Percentiles rank a stretch among this genome's conserved stretches.
Evolutionary conservation across 345 rosid genomes (phyloP).

Genomic region (Citrus sp.): DNA sequence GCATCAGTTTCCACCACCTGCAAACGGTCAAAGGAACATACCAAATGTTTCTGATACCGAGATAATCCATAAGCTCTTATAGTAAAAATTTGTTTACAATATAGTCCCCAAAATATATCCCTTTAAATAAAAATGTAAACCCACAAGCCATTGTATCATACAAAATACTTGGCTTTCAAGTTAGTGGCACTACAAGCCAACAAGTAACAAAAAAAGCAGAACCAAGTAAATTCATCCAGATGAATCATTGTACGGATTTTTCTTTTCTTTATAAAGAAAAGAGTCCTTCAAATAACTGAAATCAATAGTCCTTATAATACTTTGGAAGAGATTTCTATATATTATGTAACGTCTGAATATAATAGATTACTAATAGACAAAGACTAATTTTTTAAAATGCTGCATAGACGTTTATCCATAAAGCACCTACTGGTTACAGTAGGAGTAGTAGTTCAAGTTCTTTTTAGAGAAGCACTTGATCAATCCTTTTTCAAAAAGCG

Average conservation of each 20-base stretch:
- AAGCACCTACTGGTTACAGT: not conserved
- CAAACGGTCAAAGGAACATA: not conserved
- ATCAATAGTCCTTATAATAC: not conserved
- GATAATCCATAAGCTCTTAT: not conserved
- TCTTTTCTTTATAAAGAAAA: not conserved
- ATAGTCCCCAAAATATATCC: not conserved
- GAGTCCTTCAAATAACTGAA: not conserved
- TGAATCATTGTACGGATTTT: not conserved
- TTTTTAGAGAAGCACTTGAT: not conserved
- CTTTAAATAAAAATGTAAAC: not conserved
- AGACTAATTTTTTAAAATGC: not conserved
- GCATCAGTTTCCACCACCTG: slow-evolving; percentile 45
- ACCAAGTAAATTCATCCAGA: not conserved
- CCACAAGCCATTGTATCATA: not conserved
- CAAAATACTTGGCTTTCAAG: not conserved
- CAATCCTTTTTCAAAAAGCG: not conserved
- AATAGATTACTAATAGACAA: too few relatives aligned
- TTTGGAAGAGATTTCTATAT: not conserved
- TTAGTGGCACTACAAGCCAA: not conserved
- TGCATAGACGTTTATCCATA: not conserved
- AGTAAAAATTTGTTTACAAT: not conserved
- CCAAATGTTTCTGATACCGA: not conserved
- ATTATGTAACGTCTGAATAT: too few relatives aligned
- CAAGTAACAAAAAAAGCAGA: not conserved
- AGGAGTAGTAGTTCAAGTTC: not conserved